Percentiles rank a stretch among this genome's conserved stretches.
Conservation (phyloP, 495 filamentous ascomycete genomes). For the Podospora sp. region DNA sequence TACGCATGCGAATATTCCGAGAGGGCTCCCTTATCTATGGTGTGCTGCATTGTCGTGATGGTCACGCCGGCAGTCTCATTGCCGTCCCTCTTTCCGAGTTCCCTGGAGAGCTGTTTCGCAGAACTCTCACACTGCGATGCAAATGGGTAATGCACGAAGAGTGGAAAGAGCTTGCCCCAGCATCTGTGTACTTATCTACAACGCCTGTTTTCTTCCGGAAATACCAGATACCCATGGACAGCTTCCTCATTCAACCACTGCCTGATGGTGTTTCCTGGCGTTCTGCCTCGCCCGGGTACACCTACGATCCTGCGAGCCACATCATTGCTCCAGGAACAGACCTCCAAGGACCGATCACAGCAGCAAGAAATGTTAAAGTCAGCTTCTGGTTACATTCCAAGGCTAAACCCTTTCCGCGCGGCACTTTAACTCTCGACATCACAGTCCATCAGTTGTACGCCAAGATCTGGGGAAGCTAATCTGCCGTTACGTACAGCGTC, state of each 20-base stretch:
- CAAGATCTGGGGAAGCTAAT: not conserved
- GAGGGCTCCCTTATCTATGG: not conserved
- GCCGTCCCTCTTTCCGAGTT: not conserved
- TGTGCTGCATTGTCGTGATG: not conserved
- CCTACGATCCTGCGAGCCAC: not conserved
- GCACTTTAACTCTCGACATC: not conserved
- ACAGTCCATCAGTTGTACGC: not conserved
- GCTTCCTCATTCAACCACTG: conserved; percentile 1
- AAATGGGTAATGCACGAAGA: not conserved
- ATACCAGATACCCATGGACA: not conserved
- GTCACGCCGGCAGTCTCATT: not conserved
- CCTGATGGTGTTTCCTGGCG: not conserved
- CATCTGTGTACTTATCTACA: not conserved
- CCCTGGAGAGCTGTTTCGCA: not conserved
- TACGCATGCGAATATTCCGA: not conserved
- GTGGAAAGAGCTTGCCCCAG: not conserved
- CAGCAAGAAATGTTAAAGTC: not conserved
- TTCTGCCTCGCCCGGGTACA: not conserved
- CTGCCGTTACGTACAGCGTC: not conserved
- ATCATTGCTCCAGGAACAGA: not conserved
- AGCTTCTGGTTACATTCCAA: not conserved
- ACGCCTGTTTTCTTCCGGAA: not conserved
- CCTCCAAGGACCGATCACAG: not conserved
- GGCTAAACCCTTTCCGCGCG: not conserved
- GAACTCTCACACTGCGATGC: not conserved